phyloP scores from a whole-genome alignment of 257 asterid genomes.

The Ophiorrhiza pumila region DNA sequence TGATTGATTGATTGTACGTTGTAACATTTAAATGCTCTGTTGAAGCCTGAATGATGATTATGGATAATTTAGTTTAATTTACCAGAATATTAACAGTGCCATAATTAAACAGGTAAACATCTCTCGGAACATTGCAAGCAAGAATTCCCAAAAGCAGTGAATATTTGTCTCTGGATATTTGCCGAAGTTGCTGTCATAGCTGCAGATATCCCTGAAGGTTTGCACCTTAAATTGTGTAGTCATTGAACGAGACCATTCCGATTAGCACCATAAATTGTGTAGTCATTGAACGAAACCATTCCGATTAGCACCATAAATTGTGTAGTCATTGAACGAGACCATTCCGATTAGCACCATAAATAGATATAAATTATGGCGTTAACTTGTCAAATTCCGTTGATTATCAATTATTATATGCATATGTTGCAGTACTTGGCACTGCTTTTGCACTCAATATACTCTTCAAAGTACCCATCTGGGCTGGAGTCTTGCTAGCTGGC shows the following conservation, averaged over 20 bases:
- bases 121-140: conserved; percentile 80
- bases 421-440: conserved; percentile 68
- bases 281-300: no score
- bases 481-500: conserved; percentile 91
- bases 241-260: neutral
- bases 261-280: no score
- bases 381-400: neutral
- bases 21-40: no score
- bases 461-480: conserved; percentile 72
- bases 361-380: neutral
- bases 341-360: neutral
- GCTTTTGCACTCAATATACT: conserved; percentile 94
- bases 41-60: no score
- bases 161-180: conserved; percentile 71
- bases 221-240: neutral
- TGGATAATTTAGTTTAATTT: no score
- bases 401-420: neutral
- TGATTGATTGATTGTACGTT: no score
- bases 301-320: conserved; percentile 36
- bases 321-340: neutral
- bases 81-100: neutral
- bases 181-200: conserved; percentile 92
- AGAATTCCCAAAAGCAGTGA: conserved; percentile 71
- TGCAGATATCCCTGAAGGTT: conserved; percentile 97
- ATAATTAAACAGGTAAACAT: conserved; percentile 57